A percentile compares a stretch with the other conserved stretches of the same genome.
Conservation (phyloP, 257 asterid genomes). For the Solanum infundibuliforme region DNA sequence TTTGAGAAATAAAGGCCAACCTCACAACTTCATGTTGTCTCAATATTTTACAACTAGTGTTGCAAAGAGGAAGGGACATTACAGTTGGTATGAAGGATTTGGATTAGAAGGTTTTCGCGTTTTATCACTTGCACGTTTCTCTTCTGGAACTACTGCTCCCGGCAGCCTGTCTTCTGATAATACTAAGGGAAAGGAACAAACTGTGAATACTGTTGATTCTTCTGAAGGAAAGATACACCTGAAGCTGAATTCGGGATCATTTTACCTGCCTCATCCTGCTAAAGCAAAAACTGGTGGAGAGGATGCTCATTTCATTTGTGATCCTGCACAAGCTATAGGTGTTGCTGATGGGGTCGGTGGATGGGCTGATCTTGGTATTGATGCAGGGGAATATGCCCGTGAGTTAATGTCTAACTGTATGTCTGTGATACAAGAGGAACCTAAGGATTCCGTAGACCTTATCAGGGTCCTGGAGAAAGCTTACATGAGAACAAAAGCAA, state of each 20-base stretch:
- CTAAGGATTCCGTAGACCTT: neutral
- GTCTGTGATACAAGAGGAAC: neutral
- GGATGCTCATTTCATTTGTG: constrained; percentile 4
- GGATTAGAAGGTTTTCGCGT: neutral
- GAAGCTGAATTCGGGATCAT: neutral
- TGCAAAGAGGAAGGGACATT: neutral
- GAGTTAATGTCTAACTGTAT: constrained; percentile 1
- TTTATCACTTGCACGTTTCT: neutral
- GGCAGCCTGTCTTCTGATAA: neutral
- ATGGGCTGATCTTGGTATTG: neutral
- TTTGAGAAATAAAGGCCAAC: neutral
- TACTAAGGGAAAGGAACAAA: neutral
- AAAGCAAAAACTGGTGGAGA: neutral
- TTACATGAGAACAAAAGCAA: neutral
- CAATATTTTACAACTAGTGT: neutral
- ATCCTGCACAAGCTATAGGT: neutral
- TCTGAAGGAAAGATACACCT: neutral
- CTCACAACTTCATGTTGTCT: neutral
- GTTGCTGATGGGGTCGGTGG: constrained; percentile 2
- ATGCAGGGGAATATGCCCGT: neutral
- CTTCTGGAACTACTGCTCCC: neutral
- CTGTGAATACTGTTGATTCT: neutral
- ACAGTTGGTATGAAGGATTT: neutral
- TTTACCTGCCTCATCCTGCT: neutral
- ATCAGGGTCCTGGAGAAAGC: neutral